Conservation (phyloP, 805 yeast genomes). For the Candida verbasci region DNA sequence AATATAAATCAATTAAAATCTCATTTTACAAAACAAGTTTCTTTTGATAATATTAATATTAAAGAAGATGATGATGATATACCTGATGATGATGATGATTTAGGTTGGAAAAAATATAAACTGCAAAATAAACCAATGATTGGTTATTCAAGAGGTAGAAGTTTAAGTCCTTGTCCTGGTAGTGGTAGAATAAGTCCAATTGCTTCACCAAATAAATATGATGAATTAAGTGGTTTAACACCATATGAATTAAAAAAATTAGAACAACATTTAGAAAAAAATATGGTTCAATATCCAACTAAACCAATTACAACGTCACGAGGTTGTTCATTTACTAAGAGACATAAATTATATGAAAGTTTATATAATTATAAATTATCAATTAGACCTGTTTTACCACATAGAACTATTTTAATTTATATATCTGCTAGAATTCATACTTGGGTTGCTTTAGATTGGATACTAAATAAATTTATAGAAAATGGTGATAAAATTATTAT, state of each 20-base stretch:
- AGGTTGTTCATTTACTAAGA: conserved; percentile 42
- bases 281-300: conserved; percentile 28
- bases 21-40: conserved; percentile 31
- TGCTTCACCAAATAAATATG: conserved; percentile 10
- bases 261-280: conserved; percentile 5
- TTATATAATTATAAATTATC: conserved; percentile 36
- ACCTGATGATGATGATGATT: conserved; percentile 13
- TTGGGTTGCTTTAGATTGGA: conserved; percentile 80
- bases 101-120: conserved; percentile 8
- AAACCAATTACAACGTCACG: conserved; percentile 36
- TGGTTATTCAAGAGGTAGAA: conserved; percentile 12
- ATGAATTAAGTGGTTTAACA: conserved; percentile 8
- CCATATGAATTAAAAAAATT: conserved; percentile 3
- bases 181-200: conserved; percentile 7
- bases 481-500: conserved; percentile 67
- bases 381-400: conserved; percentile 40
- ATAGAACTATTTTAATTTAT: conserved; percentile 57
- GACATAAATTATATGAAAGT: conserved; percentile 45
- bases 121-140: conserved; percentile 2
- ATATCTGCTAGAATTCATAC: conserved; percentile 71
- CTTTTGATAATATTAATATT: conserved; percentile 51
- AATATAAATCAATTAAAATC: conserved; percentile 16
- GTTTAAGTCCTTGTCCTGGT: conserved; percentile 11
- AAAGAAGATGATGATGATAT: conserved; percentile 17
- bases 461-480: conserved; percentile 48